Conservation (phyloP, 345 rosid genomes). For the Turnera subulata region DNA sequence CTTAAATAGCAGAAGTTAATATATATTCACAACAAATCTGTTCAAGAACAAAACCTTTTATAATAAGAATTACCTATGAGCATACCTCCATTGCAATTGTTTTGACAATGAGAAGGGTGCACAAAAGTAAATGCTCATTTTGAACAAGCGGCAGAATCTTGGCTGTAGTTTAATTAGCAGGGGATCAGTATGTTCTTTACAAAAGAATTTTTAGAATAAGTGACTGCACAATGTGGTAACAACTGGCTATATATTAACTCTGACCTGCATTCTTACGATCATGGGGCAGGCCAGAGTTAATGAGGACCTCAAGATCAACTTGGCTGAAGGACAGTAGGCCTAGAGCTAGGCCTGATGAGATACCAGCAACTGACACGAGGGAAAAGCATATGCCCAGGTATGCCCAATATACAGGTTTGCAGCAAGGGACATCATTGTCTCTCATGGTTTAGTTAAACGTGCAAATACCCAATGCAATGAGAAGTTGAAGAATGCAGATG, state of each 20-base stretch:
- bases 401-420: constrained; percentile 24
- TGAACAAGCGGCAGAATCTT: constrained; percentile 29
- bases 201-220: not conserved
- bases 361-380: constrained; percentile 27
- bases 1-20: constrained; percentile 9
- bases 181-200: not conserved
- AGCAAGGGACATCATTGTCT: constrained; percentile 20
- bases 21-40: not conserved
- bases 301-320: constrained; percentile 35
- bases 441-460: too few relatives aligned
- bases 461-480: too few relatives aligned
- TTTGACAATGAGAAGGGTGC: constrained; percentile 33
- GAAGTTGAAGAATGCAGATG: too few relatives aligned
- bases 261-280: constrained; percentile 34
- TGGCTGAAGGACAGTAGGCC: constrained; percentile 35
- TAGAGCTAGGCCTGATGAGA: constrained; percentile 36
- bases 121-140: constrained; percentile 30
- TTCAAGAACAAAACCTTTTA: not conserved
- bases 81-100: constrained; percentile 31
- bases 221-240: not conserved
- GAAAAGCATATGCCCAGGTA: constrained; percentile 17
- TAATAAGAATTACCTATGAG: not conserved
- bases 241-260: not conserved
- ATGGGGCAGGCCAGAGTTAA: constrained; percentile 26
- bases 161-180: constrained; percentile 9